Evolutionary conservation across 2,329 filamentous ascomycete species (phyloP).

Genomic region (Acephala macrosclerotiorum): DNA sequence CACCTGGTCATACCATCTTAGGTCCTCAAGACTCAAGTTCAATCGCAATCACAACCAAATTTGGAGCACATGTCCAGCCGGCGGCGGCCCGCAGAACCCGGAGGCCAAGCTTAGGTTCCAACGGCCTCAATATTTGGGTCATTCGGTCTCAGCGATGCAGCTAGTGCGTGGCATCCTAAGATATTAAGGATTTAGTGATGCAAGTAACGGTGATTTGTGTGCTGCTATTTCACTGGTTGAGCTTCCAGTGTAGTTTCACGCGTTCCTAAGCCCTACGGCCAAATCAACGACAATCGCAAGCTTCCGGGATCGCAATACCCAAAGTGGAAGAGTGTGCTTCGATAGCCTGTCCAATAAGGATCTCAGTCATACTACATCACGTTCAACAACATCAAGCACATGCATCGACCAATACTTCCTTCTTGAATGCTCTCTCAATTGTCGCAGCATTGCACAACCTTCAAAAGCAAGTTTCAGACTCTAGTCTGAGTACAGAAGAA

Average conservation of each 20-base stretch:
- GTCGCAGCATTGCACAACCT: background rate
- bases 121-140: background rate
- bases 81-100: background rate
- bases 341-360: constrained; percentile 9
- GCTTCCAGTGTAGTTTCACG: background rate
- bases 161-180: constrained; percentile 12
- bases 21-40: background rate
- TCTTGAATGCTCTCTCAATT: background rate
- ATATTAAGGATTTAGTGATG: background rate
- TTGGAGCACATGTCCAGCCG: constrained; percentile 9
- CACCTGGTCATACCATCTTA: constrained; percentile 11
- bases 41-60: constrained; percentile 10
- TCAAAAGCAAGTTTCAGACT: background rate
- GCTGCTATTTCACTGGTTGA: background rate
- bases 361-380: constrained; percentile 7
- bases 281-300: constrained; percentile 11
- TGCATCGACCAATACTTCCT: constrained; percentile 2
- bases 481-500: background rate
- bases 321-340: constrained; percentile 25
- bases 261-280: constrained; percentile 12
- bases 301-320: constrained; percentile 33
- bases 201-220: background rate
- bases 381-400: constrained; percentile 21
- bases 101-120: background rate
- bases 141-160: constrained; percentile 9